Percentiles rank a stretch among this genome's conserved stretches.
These are phyloP conservation scores for Tetrapisispora nanseiensis DNA, from an alignment of 805 yeast genomes.

Conservation along the genomic window DNA sequence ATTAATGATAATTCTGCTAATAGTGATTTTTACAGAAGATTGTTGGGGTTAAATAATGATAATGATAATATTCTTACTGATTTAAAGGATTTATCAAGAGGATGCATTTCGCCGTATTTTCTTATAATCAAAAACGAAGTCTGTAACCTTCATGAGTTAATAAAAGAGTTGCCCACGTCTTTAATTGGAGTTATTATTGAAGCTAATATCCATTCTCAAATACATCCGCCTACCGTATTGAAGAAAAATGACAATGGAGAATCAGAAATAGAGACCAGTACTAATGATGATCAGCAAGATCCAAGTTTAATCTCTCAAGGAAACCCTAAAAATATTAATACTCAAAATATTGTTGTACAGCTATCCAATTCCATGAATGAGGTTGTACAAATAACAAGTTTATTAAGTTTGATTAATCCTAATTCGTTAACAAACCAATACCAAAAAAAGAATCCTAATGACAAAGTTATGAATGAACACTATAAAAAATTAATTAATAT, in stretches of 20 bases:
- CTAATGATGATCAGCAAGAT: not conserved
- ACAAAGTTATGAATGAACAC: not conserved
- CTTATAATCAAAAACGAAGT: constrained; percentile 21
- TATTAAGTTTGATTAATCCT: constrained; percentile 24
- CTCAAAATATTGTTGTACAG: constrained; percentile 24
- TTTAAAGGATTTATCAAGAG: constrained; percentile 11
- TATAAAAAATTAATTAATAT: not conserved
- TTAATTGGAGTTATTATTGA: constrained; percentile 23
- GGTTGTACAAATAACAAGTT: constrained; percentile 25
- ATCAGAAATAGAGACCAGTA: not conserved
- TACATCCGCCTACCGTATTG: constrained; percentile 2
- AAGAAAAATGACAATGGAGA: constrained; percentile 4
- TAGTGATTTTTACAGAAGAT: constrained; percentile 22
- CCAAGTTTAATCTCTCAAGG: not conserved
- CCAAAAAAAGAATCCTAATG: constrained; percentile 1
- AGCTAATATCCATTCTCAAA: constrained; percentile 4
- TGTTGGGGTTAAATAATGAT: constrained; percentile 18
- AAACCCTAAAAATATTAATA: constrained; percentile 1
- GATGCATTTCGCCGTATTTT: constrained; percentile 25
- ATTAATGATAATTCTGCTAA: not conserved
- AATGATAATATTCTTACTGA: constrained; percentile 4
- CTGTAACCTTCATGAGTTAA: constrained; percentile 19
- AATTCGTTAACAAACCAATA: constrained; percentile 8
- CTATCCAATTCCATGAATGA: constrained; percentile 28
- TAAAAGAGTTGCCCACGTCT: constrained; percentile 25